Conservation (phyloP, 148 eudicot genomes). For the Beta vulgaris region DNA sequence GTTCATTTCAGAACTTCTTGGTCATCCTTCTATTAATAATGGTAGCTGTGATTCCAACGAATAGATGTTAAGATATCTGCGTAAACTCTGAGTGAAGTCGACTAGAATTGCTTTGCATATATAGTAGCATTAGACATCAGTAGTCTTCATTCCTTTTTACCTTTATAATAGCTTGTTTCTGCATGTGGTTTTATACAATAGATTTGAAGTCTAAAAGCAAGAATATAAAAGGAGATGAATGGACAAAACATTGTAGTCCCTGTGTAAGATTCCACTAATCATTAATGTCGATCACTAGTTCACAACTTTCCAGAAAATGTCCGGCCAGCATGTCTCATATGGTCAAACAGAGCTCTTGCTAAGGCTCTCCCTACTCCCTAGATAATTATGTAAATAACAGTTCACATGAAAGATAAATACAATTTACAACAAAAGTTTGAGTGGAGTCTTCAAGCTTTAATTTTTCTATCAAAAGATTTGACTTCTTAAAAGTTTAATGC, state of each 20-base stretch:
- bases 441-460: neutral
- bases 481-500: neutral
- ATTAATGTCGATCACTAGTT: no score
- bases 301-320: neutral
- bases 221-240: no score
- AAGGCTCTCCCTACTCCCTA: neutral
- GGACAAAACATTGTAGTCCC: no score
- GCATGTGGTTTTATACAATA: neutral
- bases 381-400: no score
- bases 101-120: neutral
- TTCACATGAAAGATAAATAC: neutral
- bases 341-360: neutral
- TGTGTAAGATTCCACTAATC: no score
- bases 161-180: no score
- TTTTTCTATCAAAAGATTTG: neutral
- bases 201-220: neutral
- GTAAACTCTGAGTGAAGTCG: neutral
- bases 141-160: no score
- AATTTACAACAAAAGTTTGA: neutral
- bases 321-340: neutral
- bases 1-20: conserved; percentile 12
- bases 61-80: neutral
- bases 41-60: neutral
- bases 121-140: neutral
- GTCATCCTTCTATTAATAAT: neutral